Percentiles rank a stretch among this genome's conserved stretches.
These are phyloP conservation scores for Clonostachys sp. DNA, from an alignment of 2,329 filamentous ascomycete genomes.

Conservation along the genomic window DNA sequence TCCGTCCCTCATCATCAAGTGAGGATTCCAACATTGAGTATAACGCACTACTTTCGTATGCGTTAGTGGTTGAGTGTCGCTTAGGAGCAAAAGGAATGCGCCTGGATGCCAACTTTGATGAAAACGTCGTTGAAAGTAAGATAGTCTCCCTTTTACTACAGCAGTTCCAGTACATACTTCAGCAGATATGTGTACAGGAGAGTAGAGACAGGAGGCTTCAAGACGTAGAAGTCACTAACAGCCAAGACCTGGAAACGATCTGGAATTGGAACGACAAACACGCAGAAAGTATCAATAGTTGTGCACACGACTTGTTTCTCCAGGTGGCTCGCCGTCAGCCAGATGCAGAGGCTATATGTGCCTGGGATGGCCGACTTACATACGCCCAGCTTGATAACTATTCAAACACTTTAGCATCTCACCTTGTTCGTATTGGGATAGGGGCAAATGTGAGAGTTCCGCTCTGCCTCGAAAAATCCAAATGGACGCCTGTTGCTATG, in stretches of 20 bases:
- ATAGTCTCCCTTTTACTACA: no score
- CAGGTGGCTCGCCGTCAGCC: conserved; percentile 10
- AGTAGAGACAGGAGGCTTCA: no score
- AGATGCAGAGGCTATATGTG: conserved; percentile 26
- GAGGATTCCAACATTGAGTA: no score
- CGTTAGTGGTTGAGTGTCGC: no score
- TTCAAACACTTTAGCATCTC: conserved; percentile 6
- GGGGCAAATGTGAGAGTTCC: conserved; percentile 15
- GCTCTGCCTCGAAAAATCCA: conserved; percentile 27
- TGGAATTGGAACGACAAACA: not conserved
- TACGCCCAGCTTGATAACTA: conserved; percentile 12
- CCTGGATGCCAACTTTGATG: no score
- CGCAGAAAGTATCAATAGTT: not conserved
- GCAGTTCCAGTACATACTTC: no score
- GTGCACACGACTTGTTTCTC: not conserved
- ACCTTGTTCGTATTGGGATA: conserved; percentile 9
- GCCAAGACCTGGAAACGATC: not conserved
- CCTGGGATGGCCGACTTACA: conserved; percentile 30
- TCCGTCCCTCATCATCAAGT: no score
- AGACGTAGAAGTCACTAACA: conserved; percentile 6
- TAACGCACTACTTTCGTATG: no score
- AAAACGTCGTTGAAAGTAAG: no score
- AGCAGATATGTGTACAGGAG: no score
- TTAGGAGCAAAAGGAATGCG: no score
- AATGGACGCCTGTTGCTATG: conserved; percentile 21